Evolutionary conservation across 2,329 filamentous ascomycete species (phyloP), one percentile per base, ranked within the genome.

Genomic region (Alternaria arborescens): DNA sequence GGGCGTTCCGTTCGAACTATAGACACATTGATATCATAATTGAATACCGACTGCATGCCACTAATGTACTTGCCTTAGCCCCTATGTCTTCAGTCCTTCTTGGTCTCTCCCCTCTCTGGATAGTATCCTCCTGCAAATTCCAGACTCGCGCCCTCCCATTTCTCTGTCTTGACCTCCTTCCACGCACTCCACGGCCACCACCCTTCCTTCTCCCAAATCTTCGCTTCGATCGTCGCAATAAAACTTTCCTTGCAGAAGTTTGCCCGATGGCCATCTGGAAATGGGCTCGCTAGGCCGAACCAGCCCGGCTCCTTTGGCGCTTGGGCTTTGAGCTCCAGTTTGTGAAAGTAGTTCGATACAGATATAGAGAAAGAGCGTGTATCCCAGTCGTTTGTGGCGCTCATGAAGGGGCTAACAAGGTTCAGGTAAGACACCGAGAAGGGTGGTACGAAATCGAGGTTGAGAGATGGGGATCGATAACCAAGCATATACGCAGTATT

Each of bases 91-190:
- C n/a, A 66, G 6, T 67, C 62, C 47, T 79, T 70, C 52, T 75
- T 76, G 24, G 75, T 73, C 55, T 79, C 65, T 3, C 81, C 82
- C 42, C 77, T 76, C 28, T 75, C 77, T 7, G 78, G 77, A 71
- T 82, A 84, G 65, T 82, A 84, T 1, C 70, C 80, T 0, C 81
- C 83, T 0, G 82, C 83, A 75, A 84, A 85, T 61, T 85, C 83
- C 57, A 85, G 58, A 70, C 82, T 82, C 26, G 75, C 80, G 11
- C 73, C 69, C 48, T 81, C 76, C 62, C 83, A 84, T 42, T 54
- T 68, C 48, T 82, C 80, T 59, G 72, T 75, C 50, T 73, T 71
- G 0, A 82, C 65, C 61, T 79, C 62, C 51, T 68, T 72, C 82
- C 82, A 84, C 24, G 30, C 57, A 56, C 69, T 66, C 28, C 70